A percentile compares a stretch with the other conserved stretches of the same genome.
Evolutionary conservation across 768 basidiomycete genomes (phyloP).

Genomic region (Boletus sensibilis): DNA sequence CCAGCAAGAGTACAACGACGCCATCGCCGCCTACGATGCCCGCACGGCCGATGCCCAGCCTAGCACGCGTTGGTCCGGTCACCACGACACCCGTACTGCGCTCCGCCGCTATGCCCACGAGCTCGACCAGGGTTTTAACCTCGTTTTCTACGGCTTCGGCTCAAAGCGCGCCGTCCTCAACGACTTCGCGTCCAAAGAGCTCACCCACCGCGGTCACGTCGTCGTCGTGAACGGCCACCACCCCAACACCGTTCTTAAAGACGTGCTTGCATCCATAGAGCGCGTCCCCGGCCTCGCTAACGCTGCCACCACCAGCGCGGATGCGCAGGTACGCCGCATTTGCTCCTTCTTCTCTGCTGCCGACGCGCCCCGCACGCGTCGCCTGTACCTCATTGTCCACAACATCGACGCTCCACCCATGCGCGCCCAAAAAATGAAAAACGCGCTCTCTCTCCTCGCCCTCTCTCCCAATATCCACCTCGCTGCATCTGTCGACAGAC

Average conservation of each 20-base stretch:
- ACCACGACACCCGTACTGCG: conserved; percentile 25
- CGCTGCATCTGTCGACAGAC: conserved; percentile 82
- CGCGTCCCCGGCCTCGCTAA: conserved; percentile 25
- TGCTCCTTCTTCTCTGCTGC: conserved; percentile 58
- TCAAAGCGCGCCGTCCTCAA: conserved; percentile 81
- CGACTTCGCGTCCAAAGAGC: conserved; percentile 59
- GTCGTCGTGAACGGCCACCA: conserved; percentile 79
- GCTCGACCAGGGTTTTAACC: conserved; percentile 80
- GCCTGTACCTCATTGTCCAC: conserved; percentile 81
- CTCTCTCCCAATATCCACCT: conserved; percentile 76
- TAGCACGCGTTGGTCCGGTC: conserved; percentile 23
- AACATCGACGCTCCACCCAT: conserved; percentile 81
- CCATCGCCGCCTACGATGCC: conserved; percentile 30
- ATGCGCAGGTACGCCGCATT: conserved; percentile 64
- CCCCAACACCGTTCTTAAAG: conserved; percentile 64
- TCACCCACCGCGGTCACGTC: conserved; percentile 64
- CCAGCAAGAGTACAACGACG: conserved; percentile 53
- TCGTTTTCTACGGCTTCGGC: conserved; percentile 86
- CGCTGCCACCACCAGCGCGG: conserved; percentile 35
- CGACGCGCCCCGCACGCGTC: conserved; percentile 31
- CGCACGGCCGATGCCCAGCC: conserved; percentile 7
- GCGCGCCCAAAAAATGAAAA: conserved; percentile 59
- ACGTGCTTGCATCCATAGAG: conserved; percentile 64
- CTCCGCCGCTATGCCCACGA: conserved; percentile 69
- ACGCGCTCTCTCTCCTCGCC: conserved; percentile 70